These are phyloP conservation scores for Triadica sebifera DNA, from an alignment of 345 rosid species.

Conservation along the genomic window DNA sequence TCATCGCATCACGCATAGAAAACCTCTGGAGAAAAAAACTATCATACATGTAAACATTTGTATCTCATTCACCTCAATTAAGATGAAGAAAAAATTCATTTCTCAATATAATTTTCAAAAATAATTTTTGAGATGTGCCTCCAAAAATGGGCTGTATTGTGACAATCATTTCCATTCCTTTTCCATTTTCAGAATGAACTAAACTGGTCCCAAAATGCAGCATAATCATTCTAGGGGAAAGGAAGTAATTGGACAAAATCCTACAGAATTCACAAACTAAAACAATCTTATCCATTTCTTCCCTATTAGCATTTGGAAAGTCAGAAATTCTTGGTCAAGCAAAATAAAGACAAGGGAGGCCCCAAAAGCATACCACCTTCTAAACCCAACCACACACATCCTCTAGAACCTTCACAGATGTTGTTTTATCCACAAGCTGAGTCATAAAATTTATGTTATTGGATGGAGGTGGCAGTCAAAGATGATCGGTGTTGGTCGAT, in stretches of 20 bases:
- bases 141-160: background rate
- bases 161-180: background rate
- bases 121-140: background rate
- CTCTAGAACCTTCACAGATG: background rate
- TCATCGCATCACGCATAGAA: background rate
- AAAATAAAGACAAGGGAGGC: background rate
- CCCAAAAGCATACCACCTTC: background rate
- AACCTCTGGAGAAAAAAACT: too few relatives aligned
- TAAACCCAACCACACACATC: background rate
- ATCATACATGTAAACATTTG: too few relatives aligned
- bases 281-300: background rate
- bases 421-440: background rate
- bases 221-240: background rate
- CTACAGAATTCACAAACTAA: background rate
- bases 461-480: background rate
- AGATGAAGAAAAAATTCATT: background rate
- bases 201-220: background rate
- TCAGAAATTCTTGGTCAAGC: background rate
- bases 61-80: background rate
- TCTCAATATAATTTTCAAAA: background rate
- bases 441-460: background rate
- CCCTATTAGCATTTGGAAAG: background rate
- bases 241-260: background rate
- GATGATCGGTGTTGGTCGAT: background rate
- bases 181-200: background rate